phyloP scores from a whole-genome alignment of 1,284 basidiomycete species.

The Fomitopsis schrenkii region DNA sequence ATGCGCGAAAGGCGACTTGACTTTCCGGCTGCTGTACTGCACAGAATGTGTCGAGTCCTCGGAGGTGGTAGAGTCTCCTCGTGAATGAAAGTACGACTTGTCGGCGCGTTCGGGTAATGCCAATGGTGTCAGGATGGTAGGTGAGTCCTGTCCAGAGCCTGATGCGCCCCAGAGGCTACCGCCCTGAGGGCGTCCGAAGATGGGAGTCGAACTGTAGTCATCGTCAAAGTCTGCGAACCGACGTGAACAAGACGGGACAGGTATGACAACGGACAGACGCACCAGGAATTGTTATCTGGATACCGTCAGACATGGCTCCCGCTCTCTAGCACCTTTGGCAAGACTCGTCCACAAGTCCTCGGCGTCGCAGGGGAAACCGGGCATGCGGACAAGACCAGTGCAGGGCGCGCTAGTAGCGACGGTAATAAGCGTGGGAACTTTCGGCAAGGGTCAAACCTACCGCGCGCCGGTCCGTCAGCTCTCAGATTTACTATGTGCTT shows the following conservation, averaged over 20 bases:
- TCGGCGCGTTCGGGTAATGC: constrained; percentile 45
- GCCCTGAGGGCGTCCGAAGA: constrained; percentile 54
- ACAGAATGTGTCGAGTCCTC: constrained; percentile 64
- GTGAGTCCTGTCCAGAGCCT: constrained; percentile 59
- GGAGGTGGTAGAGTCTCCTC: constrained; percentile 71
- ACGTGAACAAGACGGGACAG: no score
- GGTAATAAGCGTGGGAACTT: not conserved
- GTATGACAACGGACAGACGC: not conserved
- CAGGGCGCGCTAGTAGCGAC: not conserved
- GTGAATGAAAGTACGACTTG: constrained; percentile 64
- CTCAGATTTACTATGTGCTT: no score
- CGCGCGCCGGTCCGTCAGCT: no score
- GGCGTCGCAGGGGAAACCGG: not conserved
- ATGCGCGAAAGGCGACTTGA: constrained; percentile 55
- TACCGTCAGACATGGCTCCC: constrained; percentile 41
- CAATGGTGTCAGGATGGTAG: constrained; percentile 50
- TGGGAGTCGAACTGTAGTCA: constrained; percentile 56
- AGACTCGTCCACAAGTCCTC: not conserved
- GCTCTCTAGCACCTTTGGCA: not conserved
- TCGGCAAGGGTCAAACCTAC: not conserved
- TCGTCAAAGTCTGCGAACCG: constrained; percentile 62
- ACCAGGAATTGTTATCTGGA: constrained; percentile 22
- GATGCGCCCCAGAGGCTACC: constrained; percentile 36
- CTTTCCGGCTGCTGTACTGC: constrained; percentile 33
- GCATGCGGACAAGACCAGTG: not conserved